Evolutionary conservation across 2,329 filamentous ascomycete species (phyloP), one percentile per base, ranked within the genome.

Genomic region (Cladophialophora psammophila): DNA sequence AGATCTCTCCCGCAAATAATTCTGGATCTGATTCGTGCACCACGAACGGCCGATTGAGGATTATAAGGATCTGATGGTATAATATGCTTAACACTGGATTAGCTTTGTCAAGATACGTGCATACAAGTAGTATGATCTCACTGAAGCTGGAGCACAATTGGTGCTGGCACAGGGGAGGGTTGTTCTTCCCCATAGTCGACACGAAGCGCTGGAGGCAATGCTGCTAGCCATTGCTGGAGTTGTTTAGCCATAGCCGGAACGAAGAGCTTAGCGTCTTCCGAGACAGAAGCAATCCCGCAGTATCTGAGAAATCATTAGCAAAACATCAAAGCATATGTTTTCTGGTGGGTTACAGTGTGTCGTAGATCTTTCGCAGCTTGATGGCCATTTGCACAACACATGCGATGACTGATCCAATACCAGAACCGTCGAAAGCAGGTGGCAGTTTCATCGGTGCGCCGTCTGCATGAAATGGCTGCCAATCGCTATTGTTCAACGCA

Each of bases 41-140:
- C 5, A 64, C 35, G 32, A 58, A 58, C 18, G 38, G 52, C 18
- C 54, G 61, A 48, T 45, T 40, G 15, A 64, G 61, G 18, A 64
- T 42, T 20, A 58, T 64, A 5, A 63, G 32, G n/a, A 35, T 36
- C 15, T 64, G 38, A 40, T 64, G 20, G 15, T 48, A 60, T 48
- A 34, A 32, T 26, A 60, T 60, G 32, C 57, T 60, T 53, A 8
- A 1, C 20, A 34, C 31, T 8, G 10, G 50, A 34, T 53, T 34
- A 53, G 50, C 31, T 34, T 18, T 53, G 40, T 42, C 40, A 42
- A 42, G 15, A 42, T 42, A n/a, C 13, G 40, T 42, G 40, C 40
- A 42, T 15, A 42, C 13, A n/a, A 13, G 40, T 42, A 13, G n/a
- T 18, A 42, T 42, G 5, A n/a, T 42, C 55, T 26, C 36, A 58